phyloP scores from a whole-genome alignment of 2,329 filamentous ascomycete genomes.

The Fusarium sp. region DNA sequence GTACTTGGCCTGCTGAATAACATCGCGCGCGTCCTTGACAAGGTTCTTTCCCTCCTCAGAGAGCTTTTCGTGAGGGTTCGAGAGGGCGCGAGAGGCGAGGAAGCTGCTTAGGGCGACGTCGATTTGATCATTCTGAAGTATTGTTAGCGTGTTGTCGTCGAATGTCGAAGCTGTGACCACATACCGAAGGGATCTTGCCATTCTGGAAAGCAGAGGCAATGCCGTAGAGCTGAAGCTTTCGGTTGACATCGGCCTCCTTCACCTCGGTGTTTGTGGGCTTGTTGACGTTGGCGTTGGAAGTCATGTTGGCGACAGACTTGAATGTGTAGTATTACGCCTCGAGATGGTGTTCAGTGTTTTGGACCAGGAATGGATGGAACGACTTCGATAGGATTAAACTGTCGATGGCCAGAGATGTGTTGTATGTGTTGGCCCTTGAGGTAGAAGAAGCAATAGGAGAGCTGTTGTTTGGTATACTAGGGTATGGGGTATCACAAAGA shows the following conservation, averaged over 20 bases:
- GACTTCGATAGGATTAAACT: conserved; percentile 11
- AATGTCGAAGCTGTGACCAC: conserved; percentile 44
- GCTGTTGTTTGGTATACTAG: conserved; percentile 34
- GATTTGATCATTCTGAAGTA: conserved; percentile 86
- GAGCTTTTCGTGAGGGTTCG: conserved; percentile 78
- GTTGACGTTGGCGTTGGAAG: conserved; percentile 69
- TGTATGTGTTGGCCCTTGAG: conserved; percentile 12
- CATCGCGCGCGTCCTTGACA: conserved; percentile 79
- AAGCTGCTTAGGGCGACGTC: conserved; percentile 94
- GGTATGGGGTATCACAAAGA: conserved; percentile 48
- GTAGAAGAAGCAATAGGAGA: conserved; percentile 11
- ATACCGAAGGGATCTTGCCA: conserved; percentile 90
- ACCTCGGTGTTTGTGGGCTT: conserved; percentile 77
- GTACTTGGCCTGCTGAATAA: conserved; percentile 86
- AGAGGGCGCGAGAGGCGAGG: conserved; percentile 76
- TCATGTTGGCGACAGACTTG: conserved; percentile 46
- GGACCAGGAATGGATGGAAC: not conserved
- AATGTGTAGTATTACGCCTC: conserved; percentile 31
- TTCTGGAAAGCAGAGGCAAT: conserved; percentile 87
- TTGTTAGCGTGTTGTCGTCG: conserved; percentile 1
- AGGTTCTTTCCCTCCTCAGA: conserved; percentile 86
- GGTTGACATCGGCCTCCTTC: conserved; percentile 89
- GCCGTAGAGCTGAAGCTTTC: conserved; percentile 94
- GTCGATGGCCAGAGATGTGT: conserved; percentile 5
- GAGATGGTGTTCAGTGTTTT: conserved; percentile 12